Conservation (phyloP, 345 rosid species). For the Orychophragmus violaceus region DNA sequence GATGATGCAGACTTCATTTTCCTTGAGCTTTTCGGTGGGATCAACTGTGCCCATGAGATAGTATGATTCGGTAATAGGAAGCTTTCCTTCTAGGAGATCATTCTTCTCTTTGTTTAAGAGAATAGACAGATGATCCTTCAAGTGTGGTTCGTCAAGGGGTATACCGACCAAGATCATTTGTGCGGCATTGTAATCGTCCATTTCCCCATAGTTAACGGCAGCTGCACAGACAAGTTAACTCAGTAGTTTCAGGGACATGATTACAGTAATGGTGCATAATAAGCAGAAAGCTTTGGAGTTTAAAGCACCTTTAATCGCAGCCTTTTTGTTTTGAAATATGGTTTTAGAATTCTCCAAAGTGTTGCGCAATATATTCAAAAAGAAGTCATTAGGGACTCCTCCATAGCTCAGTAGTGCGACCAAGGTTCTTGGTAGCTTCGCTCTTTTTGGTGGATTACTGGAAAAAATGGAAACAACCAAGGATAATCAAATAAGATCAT, state of each 20-base stretch:
- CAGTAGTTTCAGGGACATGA: no score
- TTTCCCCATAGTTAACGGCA: conserved; percentile 39
- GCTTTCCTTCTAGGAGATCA: conserved; percentile 49
- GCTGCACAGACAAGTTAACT: conserved; percentile 32
- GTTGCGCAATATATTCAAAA: conserved; percentile 41
- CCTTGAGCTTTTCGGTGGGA: conserved; percentile 58
- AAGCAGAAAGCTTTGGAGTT: no score
- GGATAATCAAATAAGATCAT: background rate
- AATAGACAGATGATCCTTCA: conserved; percentile 39
- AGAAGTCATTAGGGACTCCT: conserved; percentile 55
- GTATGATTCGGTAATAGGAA: conserved; percentile 58
- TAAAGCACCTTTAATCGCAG: conserved; percentile 54
- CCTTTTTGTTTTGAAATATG: conserved; percentile 35
- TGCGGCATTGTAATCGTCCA: conserved; percentile 41
- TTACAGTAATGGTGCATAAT: no score
- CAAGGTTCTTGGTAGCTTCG: conserved; percentile 48
- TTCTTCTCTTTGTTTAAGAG: conserved; percentile 43
- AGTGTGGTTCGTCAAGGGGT: conserved; percentile 57
- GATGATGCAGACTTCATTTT: conserved; percentile 72
- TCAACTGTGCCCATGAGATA: conserved; percentile 86
- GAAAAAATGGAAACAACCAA: conserved; percentile 15
- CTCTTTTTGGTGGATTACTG: conserved; percentile 50
- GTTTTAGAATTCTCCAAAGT: conserved; percentile 46
- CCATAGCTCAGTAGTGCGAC: conserved; percentile 69
- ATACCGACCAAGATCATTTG: conserved; percentile 66